A percentile compares a stretch with the other conserved stretches of the same genome.
phyloP scores from a whole-genome alignment of 2,329 filamentous ascomycete genomes.

The Neonectria faginata region DNA sequence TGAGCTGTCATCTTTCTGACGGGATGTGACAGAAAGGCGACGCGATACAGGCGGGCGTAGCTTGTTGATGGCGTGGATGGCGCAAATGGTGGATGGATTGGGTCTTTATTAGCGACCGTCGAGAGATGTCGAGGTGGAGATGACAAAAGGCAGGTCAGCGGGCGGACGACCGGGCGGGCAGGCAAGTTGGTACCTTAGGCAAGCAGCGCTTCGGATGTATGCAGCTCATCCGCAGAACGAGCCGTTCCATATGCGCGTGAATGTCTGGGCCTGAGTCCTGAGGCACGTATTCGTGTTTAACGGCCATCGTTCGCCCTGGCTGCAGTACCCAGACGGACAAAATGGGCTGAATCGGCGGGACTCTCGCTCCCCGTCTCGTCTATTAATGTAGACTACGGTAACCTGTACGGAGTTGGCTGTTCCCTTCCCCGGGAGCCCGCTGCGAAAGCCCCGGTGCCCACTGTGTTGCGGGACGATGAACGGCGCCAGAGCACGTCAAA shows the following conservation, averaged over 20 bases:
- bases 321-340: background rate
- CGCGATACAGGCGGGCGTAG: background rate
- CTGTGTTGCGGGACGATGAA: background rate
- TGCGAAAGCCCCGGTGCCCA: background rate
- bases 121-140: background rate
- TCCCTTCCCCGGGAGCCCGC: background rate
- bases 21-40: constrained; percentile 10
- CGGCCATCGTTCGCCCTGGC: background rate
- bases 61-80: background rate
- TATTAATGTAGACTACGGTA: background rate
- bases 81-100: background rate
- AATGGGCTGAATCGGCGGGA: background rate
- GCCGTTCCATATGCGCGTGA: background rate
- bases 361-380: background rate
- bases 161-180: no score
- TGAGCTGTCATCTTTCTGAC: constrained; percentile 22
- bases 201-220: background rate
- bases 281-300: background rate
- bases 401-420: background rate
- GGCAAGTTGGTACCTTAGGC: background rate
- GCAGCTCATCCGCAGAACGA: background rate
- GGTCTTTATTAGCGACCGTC: background rate
- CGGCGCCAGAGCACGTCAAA: background rate
- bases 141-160: background rate
- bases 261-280: background rate